Conservation (phyloP, 768 basidiomycete species). For the Calocybe indica region DNA sequence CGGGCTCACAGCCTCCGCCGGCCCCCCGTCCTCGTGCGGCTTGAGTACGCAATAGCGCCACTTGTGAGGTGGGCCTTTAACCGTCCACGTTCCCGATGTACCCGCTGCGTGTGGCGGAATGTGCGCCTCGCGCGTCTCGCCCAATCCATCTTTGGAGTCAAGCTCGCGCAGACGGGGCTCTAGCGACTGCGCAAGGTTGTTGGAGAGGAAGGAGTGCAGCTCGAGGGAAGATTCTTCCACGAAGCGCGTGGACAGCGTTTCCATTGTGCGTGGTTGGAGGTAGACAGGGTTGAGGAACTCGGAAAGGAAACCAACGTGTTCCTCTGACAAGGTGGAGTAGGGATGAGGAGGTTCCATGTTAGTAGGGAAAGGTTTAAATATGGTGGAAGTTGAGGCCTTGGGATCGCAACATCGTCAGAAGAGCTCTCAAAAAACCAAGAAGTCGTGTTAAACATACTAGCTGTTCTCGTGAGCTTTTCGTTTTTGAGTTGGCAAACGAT, state of each 20-base stretch:
- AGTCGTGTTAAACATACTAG: conserved; percentile 54
- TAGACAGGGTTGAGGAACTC: conserved; percentile 89
- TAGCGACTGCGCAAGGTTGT: conserved; percentile 61
- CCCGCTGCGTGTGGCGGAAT: conserved; percentile 73
- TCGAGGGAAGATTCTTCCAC: conserved; percentile 83
- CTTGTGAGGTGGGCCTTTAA: conserved; percentile 90
- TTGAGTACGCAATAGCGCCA: conserved; percentile 83
- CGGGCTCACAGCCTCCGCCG: conserved; percentile 42
- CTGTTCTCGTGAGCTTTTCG: conserved; percentile 86
- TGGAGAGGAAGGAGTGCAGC: conserved; percentile 78
- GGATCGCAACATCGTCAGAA: conserved; percentile 7
- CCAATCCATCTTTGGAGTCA: conserved; percentile 61
- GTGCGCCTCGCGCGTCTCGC: conserved; percentile 39
- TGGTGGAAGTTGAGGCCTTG: conserved; percentile 58
- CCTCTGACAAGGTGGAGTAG: conserved; percentile 46
- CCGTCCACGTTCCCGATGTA: conserved; percentile 48
- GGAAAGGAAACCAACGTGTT: conserved; percentile 67
- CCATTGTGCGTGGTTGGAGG: conserved; percentile 76
- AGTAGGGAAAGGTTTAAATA: conserved; percentile 50
- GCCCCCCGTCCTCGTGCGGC: conserved; percentile 27
- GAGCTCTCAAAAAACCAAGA: conserved; percentile 1
- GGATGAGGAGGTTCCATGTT: conserved; percentile 42
- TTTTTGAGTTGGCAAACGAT: conserved; percentile 22
- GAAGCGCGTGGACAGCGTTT: conserved; percentile 75
- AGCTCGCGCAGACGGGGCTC: conserved; percentile 57